Percentiles rank a stretch among this genome's conserved stretches.
phyloP scores from a whole-genome alignment of 1,139 yeast genomes.

The Yamadazyma atmosphaerica region DNA sequence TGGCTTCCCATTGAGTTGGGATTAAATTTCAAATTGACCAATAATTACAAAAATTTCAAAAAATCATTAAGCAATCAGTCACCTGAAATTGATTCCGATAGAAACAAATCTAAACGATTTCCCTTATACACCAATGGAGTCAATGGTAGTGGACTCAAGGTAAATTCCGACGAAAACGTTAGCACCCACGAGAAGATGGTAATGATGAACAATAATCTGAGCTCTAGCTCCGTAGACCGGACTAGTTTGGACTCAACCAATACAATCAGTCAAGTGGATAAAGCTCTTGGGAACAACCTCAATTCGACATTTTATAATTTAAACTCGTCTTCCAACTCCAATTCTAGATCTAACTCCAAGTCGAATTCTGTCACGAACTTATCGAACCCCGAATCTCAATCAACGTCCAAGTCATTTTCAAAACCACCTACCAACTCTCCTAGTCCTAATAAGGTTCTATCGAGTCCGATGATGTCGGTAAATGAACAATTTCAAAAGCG shows the following conservation, averaged over 20 bases:
- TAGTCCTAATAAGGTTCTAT: constrained; percentile 27
- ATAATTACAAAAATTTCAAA: constrained; percentile 23
- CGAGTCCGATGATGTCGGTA: constrained; percentile 39
- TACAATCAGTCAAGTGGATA: not conserved
- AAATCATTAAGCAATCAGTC: constrained; percentile 8
- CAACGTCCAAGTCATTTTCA: not conserved
- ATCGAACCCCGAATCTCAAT: not conserved
- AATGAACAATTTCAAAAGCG: constrained; percentile 19
- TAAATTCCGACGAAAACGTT: not conserved
- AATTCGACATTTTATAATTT: too few relatives aligned
- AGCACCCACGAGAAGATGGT: not conserved
- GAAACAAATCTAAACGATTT: not conserved
- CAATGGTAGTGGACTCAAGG: not conserved
- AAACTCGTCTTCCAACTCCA: not conserved
- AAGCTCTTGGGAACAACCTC: not conserved
- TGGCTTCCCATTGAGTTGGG: constrained; percentile 60
- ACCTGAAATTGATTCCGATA: not conserved
- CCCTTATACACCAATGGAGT: not conserved
- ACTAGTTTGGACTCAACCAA: not conserved
- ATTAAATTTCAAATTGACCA: constrained; percentile 43
- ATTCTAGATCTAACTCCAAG: constrained; percentile 4
- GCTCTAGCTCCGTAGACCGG: not conserved
- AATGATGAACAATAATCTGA: constrained; percentile 1
- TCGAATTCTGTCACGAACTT: constrained; percentile 1
- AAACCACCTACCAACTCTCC: constrained; percentile 3